Evolutionary conservation across 352 stramenopile genomes (phyloP).

Genomic region (Pythium phragmiticola): DNA sequence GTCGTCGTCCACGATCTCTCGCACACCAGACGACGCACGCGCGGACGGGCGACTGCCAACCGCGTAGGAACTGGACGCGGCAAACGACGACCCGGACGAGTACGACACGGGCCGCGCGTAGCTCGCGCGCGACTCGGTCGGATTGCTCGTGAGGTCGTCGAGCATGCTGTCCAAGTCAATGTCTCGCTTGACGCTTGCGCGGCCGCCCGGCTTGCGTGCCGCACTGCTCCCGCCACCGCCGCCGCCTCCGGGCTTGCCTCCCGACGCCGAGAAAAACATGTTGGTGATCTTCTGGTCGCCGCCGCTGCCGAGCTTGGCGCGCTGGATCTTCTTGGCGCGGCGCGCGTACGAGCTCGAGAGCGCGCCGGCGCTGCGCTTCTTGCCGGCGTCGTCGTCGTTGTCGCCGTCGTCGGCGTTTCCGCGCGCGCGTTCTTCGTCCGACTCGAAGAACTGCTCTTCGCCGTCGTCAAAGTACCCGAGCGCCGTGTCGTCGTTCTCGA

Average conservation of each 20-base stretch:
- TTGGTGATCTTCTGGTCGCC: slow-evolving; percentile 88
- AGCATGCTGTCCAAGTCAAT: slow-evolving; percentile 88
- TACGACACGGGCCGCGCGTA: slow-evolving; percentile 65
- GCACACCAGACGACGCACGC: neutral
- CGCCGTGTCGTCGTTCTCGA: slow-evolving; percentile 82
- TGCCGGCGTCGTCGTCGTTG: slow-evolving; percentile 48
- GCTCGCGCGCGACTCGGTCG: slow-evolving; percentile 50
- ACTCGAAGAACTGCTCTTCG: slow-evolving; percentile 89
- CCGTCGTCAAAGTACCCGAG: slow-evolving; percentile 89
- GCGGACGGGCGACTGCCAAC: neutral
- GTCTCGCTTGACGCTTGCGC: slow-evolving; percentile 50
- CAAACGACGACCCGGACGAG: slow-evolving; percentile 36
- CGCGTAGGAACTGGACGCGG: slow-evolving; percentile 6
- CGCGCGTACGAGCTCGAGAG: slow-evolving; percentile 76
- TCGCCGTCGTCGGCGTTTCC: slow-evolving; percentile 28
- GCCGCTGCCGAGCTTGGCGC: slow-evolving; percentile 67
- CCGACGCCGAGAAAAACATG: slow-evolving; percentile 80
- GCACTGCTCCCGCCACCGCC: slow-evolving; percentile 9
- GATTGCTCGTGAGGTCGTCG: slow-evolving; percentile 82
- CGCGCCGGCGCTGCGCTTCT: slow-evolving; percentile 75
- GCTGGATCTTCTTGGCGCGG: slow-evolving; percentile 81
- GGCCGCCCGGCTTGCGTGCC: slow-evolving; percentile 24
- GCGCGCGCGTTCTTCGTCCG: slow-evolving; percentile 45
- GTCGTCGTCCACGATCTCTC: slow-evolving; percentile 25
- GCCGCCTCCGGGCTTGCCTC: slow-evolving; percentile 32